Evolutionary conservation across 208 protist species (phyloP).

Genomic region (Crithidia sp.): DNA sequence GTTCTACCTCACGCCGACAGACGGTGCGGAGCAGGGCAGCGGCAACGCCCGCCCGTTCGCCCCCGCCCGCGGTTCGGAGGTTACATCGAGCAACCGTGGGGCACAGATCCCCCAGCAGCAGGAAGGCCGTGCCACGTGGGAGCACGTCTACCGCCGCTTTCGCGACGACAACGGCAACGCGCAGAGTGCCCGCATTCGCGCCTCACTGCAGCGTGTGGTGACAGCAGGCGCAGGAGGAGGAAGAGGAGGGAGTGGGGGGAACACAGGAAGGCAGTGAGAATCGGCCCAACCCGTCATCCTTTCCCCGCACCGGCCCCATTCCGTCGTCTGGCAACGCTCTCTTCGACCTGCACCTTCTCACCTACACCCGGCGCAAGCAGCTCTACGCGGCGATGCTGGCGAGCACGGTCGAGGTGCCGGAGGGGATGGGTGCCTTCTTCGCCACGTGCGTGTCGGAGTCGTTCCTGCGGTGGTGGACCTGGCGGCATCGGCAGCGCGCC

Average conservation of each 20-base stretch:
- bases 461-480: conserved; percentile 34
- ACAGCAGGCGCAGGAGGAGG: not conserved
- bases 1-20: conserved; percentile 21
- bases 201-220: conserved; percentile 1
- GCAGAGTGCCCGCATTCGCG: conserved; percentile 9
- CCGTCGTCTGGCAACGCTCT: conserved; percentile 33
- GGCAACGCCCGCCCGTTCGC: not conserved
- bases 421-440: conserved; percentile 33
- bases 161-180: conserved; percentile 19
- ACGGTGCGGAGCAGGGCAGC: conserved; percentile 21
- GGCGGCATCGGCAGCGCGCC: conserved; percentile 7
- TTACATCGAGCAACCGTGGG: not conserved
- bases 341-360: conserved; percentile 36
- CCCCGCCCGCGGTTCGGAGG: not conserved
- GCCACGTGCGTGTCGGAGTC: conserved; percentile 34
- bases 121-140: conserved; percentile 17
- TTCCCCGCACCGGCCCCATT: not conserved
- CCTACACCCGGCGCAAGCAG: conserved; percentile 29
- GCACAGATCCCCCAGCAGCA: not conserved
- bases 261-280: not conserved
- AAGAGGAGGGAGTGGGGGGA: not conserved
- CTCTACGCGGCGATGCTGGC: conserved; percentile 30
- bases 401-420: conserved; percentile 33
- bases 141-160: conserved; percentile 29
- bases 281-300: not conserved